Percentiles rank a stretch among this genome's conserved stretches.
Conservation (phyloP, 164 flowering plant species). For the Aristolochia fimbriata region DNA sequence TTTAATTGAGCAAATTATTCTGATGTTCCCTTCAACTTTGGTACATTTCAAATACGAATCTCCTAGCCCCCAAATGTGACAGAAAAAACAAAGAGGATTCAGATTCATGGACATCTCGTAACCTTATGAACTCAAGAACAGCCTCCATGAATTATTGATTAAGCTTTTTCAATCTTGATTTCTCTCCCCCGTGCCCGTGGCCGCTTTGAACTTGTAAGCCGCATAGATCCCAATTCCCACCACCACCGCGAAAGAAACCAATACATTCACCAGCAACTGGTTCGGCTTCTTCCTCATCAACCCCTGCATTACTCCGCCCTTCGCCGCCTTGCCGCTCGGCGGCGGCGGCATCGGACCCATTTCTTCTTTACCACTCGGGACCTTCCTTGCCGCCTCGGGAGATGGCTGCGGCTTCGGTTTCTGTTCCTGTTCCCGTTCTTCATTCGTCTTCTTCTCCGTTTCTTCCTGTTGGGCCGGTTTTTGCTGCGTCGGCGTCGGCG, state of each 20-base stretch:
- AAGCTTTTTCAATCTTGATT: no score
- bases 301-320: no score
- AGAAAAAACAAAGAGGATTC: no score
- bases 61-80: no score
- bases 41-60: neutral
- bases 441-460: no score
- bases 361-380: neutral
- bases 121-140: no score
- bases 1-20: neutral
- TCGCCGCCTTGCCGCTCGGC: no score
- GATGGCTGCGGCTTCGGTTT: neutral
- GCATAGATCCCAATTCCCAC: conserved; percentile 4
- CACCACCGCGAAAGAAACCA: conserved; percentile 3
- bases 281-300: neutral
- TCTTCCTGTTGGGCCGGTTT: no score
- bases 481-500: neutral
- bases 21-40: neutral
- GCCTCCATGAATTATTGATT: no score
- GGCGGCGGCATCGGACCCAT: neutral
- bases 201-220: neutral
- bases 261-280: conserved; percentile 3
- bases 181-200: no score
- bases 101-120: no score
- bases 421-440: neutral
- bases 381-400: neutral